Evolutionary conservation across 345 rosid species (phyloP).

Genomic region (Dovyalis caffra): DNA sequence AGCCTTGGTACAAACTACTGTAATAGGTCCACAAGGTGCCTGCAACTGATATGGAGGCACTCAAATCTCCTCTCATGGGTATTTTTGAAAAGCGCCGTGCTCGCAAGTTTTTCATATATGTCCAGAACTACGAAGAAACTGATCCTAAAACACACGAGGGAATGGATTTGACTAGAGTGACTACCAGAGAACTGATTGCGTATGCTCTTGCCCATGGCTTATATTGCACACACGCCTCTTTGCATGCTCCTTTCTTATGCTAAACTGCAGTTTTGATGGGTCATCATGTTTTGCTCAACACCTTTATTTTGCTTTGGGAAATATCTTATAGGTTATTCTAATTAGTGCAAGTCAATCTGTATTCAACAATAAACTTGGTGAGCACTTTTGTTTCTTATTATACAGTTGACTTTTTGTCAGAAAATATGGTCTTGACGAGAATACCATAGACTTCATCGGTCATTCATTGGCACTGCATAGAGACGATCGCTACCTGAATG

Average conservation of each 20-base stretch:
- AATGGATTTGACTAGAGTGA: constrained; percentile 82
- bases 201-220: constrained; percentile 37
- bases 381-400: constrained; percentile 1
- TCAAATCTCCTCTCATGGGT: constrained; percentile 97
- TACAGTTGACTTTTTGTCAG: constrained; percentile 39
- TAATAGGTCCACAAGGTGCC: constrained; percentile 94
- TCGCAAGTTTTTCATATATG: constrained; percentile 82
- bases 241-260: background rate
- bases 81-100: constrained; percentile 97
- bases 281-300: background rate
- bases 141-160: constrained; percentile 94
- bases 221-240: background rate
- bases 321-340: background rate
- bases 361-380: background rate
- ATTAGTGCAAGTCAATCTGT: background rate
- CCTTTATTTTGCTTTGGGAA: background rate
- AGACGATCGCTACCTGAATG: constrained; percentile 71
- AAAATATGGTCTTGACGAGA: constrained; percentile 82
- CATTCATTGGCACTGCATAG: constrained; percentile 94
- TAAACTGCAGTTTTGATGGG: background rate
- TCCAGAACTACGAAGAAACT: constrained; percentile 77
- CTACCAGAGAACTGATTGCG: constrained; percentile 84
- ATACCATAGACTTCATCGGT: constrained; percentile 92
- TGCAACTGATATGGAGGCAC: constrained; percentile 91
- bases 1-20: background rate